A percentile compares a stretch with the other conserved stretches of the same genome.
phyloP scores from a whole-genome alignment of 1,139 yeast species.

The Suhomyces atakaporum region DNA sequence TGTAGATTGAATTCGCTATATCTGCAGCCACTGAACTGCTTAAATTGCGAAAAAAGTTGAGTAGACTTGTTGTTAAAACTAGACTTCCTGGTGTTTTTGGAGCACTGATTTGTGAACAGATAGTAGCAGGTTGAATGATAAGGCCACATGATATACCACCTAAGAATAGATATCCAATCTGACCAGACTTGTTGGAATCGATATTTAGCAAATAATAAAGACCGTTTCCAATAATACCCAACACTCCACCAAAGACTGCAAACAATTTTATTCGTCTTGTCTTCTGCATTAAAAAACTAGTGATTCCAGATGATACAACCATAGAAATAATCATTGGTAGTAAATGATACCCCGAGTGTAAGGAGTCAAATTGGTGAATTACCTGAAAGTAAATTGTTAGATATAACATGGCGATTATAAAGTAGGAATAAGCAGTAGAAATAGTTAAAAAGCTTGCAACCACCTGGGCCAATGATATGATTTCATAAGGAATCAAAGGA shows the following conservation, averaged over 20 bases:
- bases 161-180: conserved; percentile 39
- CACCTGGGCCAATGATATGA: conserved; percentile 30
- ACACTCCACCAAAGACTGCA: conserved; percentile 26
- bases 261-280: conserved; percentile 35
- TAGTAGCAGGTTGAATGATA: conserved; percentile 30
- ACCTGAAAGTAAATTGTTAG: conserved; percentile 38
- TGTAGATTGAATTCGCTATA: conserved; percentile 32
- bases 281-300: conserved; percentile 34
- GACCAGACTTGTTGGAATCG: conserved; percentile 27
- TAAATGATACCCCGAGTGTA: conserved; percentile 39
- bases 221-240: conserved; percentile 39
- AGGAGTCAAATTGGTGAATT: conserved; percentile 31
- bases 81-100: conserved; percentile 41
- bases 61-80: not conserved
- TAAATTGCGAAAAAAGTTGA: not conserved
- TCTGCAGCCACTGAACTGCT: not conserved
- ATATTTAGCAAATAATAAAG: conserved; percentile 32
- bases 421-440: conserved; percentile 8
- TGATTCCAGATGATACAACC: conserved; percentile 29
- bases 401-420: conserved; percentile 10
- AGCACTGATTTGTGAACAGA: conserved; percentile 35
- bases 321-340: conserved; percentile 36
- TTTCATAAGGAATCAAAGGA: conserved; percentile 49
- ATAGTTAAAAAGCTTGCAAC: conserved; percentile 8
- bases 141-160: conserved; percentile 34